Base-by-base conservation (phyloP, 2,329 filamentous ascomycete species). In the Orbilia quercus region DNA sequence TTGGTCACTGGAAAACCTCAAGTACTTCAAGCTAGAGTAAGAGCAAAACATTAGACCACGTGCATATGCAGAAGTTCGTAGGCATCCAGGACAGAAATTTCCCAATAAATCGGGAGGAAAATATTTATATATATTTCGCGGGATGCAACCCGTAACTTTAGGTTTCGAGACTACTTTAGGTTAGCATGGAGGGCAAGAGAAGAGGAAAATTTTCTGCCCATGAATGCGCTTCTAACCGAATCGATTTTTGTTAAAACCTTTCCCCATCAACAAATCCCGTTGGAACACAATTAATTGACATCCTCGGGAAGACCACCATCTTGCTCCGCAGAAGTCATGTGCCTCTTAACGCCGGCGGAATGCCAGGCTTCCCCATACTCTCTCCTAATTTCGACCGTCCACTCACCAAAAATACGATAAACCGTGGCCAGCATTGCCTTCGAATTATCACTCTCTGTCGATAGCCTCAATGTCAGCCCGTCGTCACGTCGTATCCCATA, bases 191-290 rank as follows among this genome's bases (percentile, higher is more conserved):
- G 50, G 48, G 48, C 48, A 64, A 64, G 58, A 53, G 20, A 31
- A 40, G 14, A 18, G 4, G 22, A 44, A 23, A n/a, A n/a, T n/a
- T 54, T 38, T 18, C 4, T 53, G 50, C 57, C 54, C 57, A 64
- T 50, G 54, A 57, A 63, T 34, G 34, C 16, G 16, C 57, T 48
- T 23, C 34, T 45, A 31, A 42, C 16, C 51, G 36, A 45, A 45
- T 22, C 51, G 4, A 40, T 40, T 40, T 31, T 9, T 9, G 28
- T 31, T 9, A 31, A 31, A 31, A 55, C n/a, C 40, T 66, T 57
- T 57, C 28, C 58, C 58, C 50, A 63, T 71, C 57, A 55, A 71
- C 55, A 63, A 54, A 55, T 12, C 62, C 18, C 50, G 36, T 31
- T 57, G 16, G 22, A 50, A 25, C 28, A 44, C 50, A 63, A 55